These are phyloP conservation scores for Solanum piurae DNA, from an alignment of 257 asterid genomes.

Conservation along the genomic window DNA sequence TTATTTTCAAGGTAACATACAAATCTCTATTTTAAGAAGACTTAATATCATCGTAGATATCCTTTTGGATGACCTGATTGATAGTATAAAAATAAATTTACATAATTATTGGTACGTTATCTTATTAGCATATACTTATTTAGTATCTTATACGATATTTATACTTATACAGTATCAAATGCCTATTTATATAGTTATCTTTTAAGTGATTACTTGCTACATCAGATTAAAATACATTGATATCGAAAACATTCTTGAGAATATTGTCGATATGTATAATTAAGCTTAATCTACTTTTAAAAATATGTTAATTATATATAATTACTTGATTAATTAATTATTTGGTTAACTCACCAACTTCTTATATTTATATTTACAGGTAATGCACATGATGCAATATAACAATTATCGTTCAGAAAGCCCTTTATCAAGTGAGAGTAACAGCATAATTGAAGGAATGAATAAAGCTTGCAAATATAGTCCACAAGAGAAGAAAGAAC, in stretches of 20 bases:
- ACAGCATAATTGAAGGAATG: slow-evolving; percentile 77
- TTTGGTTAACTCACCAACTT: not conserved
- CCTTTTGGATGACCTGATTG: not conserved
- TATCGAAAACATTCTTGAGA: not conserved
- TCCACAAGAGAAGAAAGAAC: slow-evolving; percentile 77
- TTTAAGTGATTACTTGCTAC: not conserved
- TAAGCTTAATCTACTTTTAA: not conserved
- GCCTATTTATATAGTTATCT: not conserved
- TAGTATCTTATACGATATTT: not conserved
- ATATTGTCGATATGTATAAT: not conserved
- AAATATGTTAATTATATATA: not conserved
- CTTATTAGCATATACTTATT: not conserved
- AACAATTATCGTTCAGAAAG: slow-evolving; percentile 28
- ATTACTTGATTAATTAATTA: not conserved
- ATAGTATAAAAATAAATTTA: not conserved
- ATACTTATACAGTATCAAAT: not conserved
- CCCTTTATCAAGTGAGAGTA: slow-evolving; percentile 42
- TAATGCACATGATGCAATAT: slow-evolving; percentile 19
- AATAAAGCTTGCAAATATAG: slow-evolving; percentile 68
- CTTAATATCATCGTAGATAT: not conserved
- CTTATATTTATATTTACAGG: not conserved
- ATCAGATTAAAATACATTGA: not conserved
- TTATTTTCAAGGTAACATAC: not conserved
- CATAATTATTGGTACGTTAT: not conserved
- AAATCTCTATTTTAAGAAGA: not conserved